Evolutionary conservation across 140 eudicot genomes (phyloP).

Genomic region (Senecio squalidus): DNA sequence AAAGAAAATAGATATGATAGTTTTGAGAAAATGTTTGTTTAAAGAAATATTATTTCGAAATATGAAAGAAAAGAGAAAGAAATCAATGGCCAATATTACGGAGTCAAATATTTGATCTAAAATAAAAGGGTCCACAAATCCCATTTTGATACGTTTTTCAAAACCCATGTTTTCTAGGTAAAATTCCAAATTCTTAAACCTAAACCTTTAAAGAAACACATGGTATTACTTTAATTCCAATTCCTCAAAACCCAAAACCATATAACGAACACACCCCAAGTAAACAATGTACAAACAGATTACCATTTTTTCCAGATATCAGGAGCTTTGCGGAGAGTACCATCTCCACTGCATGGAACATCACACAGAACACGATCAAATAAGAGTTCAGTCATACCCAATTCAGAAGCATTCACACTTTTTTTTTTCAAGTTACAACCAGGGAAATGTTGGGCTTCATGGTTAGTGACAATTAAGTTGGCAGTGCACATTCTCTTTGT

Average conservation of each 20-base stretch:
- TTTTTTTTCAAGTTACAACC: constrained; percentile 68
- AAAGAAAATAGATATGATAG: too few species aligned
- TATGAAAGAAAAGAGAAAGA: too few species aligned
- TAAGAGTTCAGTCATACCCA: constrained; percentile 55
- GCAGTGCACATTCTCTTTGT: constrained; percentile 98
- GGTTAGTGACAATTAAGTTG: constrained; percentile 90
- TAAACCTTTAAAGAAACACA: too few species aligned
- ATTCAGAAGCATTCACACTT: constrained; percentile 30
- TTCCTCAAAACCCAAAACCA: not conserved
- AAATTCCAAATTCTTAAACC: too few species aligned
- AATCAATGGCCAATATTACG: too few species aligned
- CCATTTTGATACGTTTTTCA: too few species aligned
- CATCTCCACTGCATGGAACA: constrained; percentile 99
- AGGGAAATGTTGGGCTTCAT: constrained; percentile 97
- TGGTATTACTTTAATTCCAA: not conserved
- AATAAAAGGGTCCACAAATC: too few species aligned
- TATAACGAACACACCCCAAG: not conserved
- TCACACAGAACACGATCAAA: constrained; percentile 98
- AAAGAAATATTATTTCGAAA: too few species aligned
- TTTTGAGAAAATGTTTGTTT: too few species aligned
- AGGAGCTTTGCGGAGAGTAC: constrained; percentile 99
- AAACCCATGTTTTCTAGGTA: too few species aligned
- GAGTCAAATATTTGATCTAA: too few species aligned
- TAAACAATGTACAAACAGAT: not conserved
- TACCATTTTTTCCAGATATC: constrained; percentile 99